Base-by-base conservation (phyloP, 176 grass and related monocot species). In the Carex cristatella region DNA sequence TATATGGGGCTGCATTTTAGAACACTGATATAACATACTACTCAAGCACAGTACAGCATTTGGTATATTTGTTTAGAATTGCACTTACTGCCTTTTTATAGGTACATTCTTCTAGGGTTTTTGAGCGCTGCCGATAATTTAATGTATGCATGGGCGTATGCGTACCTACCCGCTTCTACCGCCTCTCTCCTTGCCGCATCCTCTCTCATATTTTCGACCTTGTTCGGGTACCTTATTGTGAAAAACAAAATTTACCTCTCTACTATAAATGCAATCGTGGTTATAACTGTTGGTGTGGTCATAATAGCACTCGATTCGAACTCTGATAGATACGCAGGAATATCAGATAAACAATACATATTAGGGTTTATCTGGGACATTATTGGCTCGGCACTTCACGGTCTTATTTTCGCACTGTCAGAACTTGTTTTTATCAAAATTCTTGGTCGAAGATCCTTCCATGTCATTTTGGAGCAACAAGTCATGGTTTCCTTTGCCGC, bases 391-490 rank as follows among this genome's bases (percentile, higher is more conserved):
- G 95, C 93, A 9, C 91, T 98, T 63, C 93, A 98, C 18, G 93
- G 95, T 37, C 86, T 98, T 48, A 95, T 98, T 86, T 98, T 98
- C 70, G 93, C 95, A 73, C 86, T 98, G 18, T 98, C 95, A 9
- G 93, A 98, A 84, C 88, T 93, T 42, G 91, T 93, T 64, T 95
- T 98, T 76, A 63, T 80, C 7, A 89, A 53, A 54, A 57, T 87
- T 49, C 71, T 97, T 18, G 91, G 94, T 7, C 33, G 82, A 82
- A 85, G 91, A 63, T 94, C 91, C 0, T 95, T 98, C 83, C 91
- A 98, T 83, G 91, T 98, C 3, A 91, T 98, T 51, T 69, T 95
- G 69, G 95, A 98, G 93, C 93, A 98, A 87, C 95, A 98, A 84
- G 91, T 85, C 31, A 92, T 88, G 54, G 93, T 98, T 83, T 93